Conservation (phyloP, 768 basidiomycete genomes). For the Mycena vulgaris region DNA sequence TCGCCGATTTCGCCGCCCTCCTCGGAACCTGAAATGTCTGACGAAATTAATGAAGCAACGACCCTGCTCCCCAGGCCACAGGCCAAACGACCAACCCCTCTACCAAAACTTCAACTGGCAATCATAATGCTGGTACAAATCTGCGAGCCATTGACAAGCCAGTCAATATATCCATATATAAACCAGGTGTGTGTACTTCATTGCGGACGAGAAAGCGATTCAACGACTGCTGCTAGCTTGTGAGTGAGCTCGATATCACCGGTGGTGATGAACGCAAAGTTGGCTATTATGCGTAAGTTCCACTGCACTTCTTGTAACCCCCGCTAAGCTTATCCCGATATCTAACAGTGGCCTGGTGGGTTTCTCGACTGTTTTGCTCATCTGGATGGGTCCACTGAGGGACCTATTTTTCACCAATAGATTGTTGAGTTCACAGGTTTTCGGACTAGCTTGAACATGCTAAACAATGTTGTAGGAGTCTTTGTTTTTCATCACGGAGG, state of each 20-base stretch:
- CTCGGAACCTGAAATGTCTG: too few species aligned
- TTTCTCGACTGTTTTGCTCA: background rate
- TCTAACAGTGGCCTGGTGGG: slow-evolving; percentile 22
- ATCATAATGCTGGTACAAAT: slow-evolving; percentile 64
- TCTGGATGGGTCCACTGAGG: too few species aligned
- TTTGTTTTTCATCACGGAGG: slow-evolving; percentile 72
- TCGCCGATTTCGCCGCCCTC: too few species aligned
- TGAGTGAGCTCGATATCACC: slow-evolving; percentile 73
- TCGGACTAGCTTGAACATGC: background rate
- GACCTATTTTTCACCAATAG: background rate
- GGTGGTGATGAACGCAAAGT: slow-evolving; percentile 77
- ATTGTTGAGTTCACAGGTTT: slow-evolving; percentile 53
- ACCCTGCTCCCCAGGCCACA: slow-evolving; percentile 48
- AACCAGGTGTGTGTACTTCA: slow-evolving; percentile 59
- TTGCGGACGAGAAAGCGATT: background rate
- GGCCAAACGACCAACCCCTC: slow-evolving; percentile 53
- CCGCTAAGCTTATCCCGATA: background rate
- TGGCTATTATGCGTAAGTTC: slow-evolving; percentile 77
- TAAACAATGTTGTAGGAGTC: slow-evolving; percentile 61
- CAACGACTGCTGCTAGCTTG: slow-evolving; percentile 57
- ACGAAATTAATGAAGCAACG: slow-evolving; percentile 53
- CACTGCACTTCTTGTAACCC: background rate
- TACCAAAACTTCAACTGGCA: slow-evolving; percentile 67
- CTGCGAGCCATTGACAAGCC: slow-evolving; percentile 70
- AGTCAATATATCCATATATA: slow-evolving; percentile 75